Base-by-base conservation (phyloP, 164 flowering plant species). In the Annona squamosa region DNA sequence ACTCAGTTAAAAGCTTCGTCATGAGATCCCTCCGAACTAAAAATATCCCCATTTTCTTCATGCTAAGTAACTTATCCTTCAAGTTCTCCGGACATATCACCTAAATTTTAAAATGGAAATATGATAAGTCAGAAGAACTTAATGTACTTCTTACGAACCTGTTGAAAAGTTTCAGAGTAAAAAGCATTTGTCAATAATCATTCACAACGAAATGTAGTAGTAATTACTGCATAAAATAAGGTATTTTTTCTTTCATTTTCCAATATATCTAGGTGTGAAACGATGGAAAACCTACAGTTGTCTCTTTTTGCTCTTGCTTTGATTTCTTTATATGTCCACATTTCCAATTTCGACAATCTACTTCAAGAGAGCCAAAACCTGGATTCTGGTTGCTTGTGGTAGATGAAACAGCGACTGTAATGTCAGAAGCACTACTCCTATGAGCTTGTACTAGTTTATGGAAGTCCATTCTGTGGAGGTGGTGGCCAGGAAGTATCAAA, bases 401-500 rank as follows among this genome's bases (percentile, higher is more conserved):
- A 71, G 68, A 74, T 62, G 82, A 75, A 12, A 82, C 90, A 2
- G 87, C 84, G 70, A 91, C 72, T 4, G 96, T 93, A 76, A 93
- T 86, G 71, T 87, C 88, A 3, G 98, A 89, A 41, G 78, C 71
- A 73, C 68, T 84, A 44, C 70, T 79, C 6, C 90, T 66, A 70
- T 91, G 98, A 16, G 85, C 82, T 67, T 82, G 74, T 46, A 93
- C 81, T 59, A 93, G 84, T 67, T 81, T 81, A 79, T 85, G 84
- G 80, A 89, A 93, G 77, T 93, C 91, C 98, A 93, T 93, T 73
- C 72, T 84, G 74, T 93, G 90, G n/a, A 93, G 90, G 84, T 93
- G 98, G 79, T 91, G 82, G n/a, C 97, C 97, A 3, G 94, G 91
- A 77, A 93, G 92, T 68, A 91, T 71, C 72, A 91, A 70, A 78